Evolutionary conservation across 257 asterid species (phyloP).

Genomic region (Capsicum rhomboideum): DNA sequence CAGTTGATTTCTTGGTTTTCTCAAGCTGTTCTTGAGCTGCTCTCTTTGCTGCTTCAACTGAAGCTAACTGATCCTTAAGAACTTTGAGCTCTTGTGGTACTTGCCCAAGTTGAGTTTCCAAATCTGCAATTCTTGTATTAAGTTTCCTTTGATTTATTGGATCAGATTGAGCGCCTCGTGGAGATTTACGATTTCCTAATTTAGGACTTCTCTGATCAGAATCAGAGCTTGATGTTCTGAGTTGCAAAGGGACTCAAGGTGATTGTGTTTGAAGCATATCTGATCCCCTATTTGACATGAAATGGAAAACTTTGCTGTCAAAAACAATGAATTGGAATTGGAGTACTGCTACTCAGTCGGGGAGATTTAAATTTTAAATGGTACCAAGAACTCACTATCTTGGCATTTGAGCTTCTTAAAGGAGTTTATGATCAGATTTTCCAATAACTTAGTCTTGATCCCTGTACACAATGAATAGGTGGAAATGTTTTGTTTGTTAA

Average conservation of each 20-base stretch:
- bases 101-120: slow-evolving; percentile 90
- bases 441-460: neutral
- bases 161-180: slow-evolving; percentile 44
- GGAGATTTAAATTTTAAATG: neutral
- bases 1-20: slow-evolving; percentile 35
- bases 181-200: slow-evolving; percentile 44
- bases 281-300: slow-evolving; percentile 30
- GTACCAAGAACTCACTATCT: slow-evolving; percentile 37
- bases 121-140: slow-evolving; percentile 70
- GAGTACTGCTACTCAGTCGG: neutral
- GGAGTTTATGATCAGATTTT: neutral
- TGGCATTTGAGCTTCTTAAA: slow-evolving; percentile 36
- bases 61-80: slow-evolving; percentile 57
- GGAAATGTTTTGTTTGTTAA: neutral
- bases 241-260: slow-evolving; percentile 42
- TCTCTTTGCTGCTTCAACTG: slow-evolving; percentile 60
- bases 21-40: slow-evolving; percentile 62
- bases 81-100: slow-evolving; percentile 73
- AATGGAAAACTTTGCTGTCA: neutral
- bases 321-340: neutral
- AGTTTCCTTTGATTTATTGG: slow-evolving; percentile 65
- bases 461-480: neutral
- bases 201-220: slow-evolving; percentile 71
- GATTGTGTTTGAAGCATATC: slow-evolving; percentile 69
- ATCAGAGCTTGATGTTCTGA: slow-evolving; percentile 62